Evolutionary conservation across 257 asterid genomes (phyloP).

Genomic region (Nyctanthes arbortristis): DNA sequence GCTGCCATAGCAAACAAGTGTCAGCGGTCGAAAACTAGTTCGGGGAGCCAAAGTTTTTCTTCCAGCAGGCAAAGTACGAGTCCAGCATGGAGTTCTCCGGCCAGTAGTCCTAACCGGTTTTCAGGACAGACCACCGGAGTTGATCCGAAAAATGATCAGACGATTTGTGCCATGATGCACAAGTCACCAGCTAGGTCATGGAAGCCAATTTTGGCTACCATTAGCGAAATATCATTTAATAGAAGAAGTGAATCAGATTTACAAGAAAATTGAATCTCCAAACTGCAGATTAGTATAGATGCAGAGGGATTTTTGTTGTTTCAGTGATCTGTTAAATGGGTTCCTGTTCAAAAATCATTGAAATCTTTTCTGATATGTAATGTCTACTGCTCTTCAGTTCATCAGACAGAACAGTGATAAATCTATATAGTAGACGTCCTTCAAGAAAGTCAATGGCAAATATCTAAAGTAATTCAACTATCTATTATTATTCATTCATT

Average conservation of each 20-base stretch:
- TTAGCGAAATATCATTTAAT: slow-evolving; percentile 43
- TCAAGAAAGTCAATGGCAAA: too few relatives aligned
- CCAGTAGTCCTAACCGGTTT: slow-evolving; percentile 19
- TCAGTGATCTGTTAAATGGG: too few relatives aligned
- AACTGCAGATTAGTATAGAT: too few relatives aligned
- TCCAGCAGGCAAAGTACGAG: not conserved
- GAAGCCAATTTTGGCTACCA: slow-evolving; percentile 48
- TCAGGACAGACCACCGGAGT: not conserved
- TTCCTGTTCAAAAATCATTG: too few relatives aligned
- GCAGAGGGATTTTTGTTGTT: too few relatives aligned
- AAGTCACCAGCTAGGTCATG: slow-evolving; percentile 30
- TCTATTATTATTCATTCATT: too few relatives aligned
- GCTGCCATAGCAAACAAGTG: slow-evolving; percentile 25
- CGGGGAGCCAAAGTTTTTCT: not conserved
- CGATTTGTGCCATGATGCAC: not conserved
- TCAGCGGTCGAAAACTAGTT: not conserved
- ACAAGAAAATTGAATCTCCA: slow-evolving; percentile 28
- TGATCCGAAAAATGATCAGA: slow-evolving; percentile 1
- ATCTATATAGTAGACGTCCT: too few relatives aligned
- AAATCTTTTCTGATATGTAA: too few relatives aligned
- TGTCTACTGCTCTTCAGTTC: too few relatives aligned
- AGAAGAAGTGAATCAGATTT: slow-evolving; percentile 46
- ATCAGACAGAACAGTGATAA: too few relatives aligned
- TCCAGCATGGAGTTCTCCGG: slow-evolving; percentile 17
- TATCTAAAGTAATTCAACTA: slow-evolving; percentile 13